These are phyloP conservation scores for Hyphopichia fennica DNA, from an alignment of 1,139 yeast species.

Conservation along the genomic window DNA sequence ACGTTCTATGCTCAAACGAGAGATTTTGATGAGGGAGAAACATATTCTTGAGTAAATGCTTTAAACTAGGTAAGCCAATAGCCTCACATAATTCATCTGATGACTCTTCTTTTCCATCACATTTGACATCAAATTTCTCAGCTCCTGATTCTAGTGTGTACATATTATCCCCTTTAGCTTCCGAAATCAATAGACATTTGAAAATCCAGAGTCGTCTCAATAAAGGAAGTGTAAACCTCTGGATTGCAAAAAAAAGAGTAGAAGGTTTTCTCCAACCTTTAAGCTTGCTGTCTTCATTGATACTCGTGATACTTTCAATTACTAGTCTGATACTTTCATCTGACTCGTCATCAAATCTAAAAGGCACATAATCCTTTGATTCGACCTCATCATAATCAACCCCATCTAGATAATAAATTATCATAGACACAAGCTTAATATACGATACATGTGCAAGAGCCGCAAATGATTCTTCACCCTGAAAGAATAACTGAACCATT, in stretches of 20 bases:
- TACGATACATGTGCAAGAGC: constrained; percentile 20
- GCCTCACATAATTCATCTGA: constrained; percentile 1
- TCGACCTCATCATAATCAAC: not conserved
- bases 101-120: not conserved
- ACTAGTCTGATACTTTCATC: not conserved
- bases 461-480: constrained; percentile 43
- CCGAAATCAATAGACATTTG: constrained; percentile 32
- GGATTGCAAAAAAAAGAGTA: constrained; percentile 24
- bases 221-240: constrained; percentile 32
- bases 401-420: not conserved
- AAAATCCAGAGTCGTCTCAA: constrained; percentile 39
- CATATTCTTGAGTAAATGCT: not conserved
- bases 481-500: constrained; percentile 38
- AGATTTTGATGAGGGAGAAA: not conserved
- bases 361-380: not conserved
- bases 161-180: constrained; percentile 23
- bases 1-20: constrained; percentile 25
- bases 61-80: not conserved
- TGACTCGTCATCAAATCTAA: not conserved
- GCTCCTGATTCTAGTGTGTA: constrained; percentile 6
- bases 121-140: not conserved
- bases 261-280: too few species aligned
- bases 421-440: not conserved
- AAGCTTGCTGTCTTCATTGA: too few species aligned
- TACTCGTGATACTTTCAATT: not conserved